Evolutionary conservation across 2,329 filamentous ascomycete species (phyloP).

Genomic region (Elsinoe perseae): DNA sequence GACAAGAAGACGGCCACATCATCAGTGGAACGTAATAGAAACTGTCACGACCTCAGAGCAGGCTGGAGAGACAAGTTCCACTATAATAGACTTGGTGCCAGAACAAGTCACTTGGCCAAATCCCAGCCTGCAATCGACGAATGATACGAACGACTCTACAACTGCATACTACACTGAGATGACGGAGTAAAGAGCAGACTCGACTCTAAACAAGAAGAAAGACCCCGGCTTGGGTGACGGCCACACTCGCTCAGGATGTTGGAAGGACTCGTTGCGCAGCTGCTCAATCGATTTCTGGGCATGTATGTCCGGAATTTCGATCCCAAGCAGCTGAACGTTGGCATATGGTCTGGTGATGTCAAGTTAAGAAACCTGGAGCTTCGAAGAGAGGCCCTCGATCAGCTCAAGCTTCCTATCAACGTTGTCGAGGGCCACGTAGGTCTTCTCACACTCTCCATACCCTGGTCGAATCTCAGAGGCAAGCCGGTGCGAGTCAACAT

Average conservation of each 20-base stretch:
- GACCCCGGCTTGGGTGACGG: constrained; percentile 65
- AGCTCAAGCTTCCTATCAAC: constrained; percentile 92
- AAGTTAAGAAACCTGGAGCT: constrained; percentile 89
- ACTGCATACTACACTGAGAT: not conserved
- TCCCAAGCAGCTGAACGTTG: constrained; percentile 92
- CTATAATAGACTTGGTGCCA: not conserved
- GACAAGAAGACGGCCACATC: not conserved
- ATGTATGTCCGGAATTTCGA: constrained; percentile 99
- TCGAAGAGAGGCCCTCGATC: constrained; percentile 88
- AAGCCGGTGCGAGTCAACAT: constrained; percentile 93
- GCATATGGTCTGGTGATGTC: constrained; percentile 98
- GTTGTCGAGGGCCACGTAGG: constrained; percentile 93
- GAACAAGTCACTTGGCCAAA: not conserved
- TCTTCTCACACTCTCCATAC: constrained; percentile 83
- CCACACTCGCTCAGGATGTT: constrained; percentile 65
- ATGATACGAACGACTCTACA: not conserved
- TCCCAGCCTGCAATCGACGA: not conserved
- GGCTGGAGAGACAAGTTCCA: not conserved
- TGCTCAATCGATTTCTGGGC: constrained; percentile 98
- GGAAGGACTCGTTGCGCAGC: constrained; percentile 89
- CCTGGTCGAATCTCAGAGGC: constrained; percentile 92
- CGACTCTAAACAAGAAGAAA: not conserved
- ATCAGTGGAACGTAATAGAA: too few relatives aligned
- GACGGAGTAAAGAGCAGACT: not conserved
- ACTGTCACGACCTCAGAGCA: not conserved